phyloP scores from a whole-genome alignment of 2,329 filamentous ascomycete species.

The Phaeoacremonium minimum region DNA sequence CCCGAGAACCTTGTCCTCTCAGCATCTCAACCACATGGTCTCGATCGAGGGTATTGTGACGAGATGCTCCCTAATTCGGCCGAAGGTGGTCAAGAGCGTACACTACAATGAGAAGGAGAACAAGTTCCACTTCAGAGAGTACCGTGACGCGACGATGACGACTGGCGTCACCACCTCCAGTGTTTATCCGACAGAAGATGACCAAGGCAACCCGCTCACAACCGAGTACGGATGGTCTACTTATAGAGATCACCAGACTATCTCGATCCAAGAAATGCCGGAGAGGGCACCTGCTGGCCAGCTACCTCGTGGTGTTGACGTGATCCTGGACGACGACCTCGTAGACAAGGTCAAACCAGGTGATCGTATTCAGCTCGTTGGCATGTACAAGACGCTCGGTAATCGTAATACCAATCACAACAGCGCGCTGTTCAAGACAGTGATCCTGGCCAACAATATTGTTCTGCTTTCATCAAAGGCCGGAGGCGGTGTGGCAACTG shows the following conservation, averaged over 20 bases:
- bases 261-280: constrained; percentile 99
- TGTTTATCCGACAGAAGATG: constrained; percentile 91
- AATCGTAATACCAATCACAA: constrained; percentile 89
- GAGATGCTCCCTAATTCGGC: constrained; percentile 88
- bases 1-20: constrained; percentile 83
- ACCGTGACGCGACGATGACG: constrained; percentile 96
- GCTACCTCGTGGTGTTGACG: constrained; percentile 90
- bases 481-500: constrained; percentile 86
- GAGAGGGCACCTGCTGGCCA: constrained; percentile 93
- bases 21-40: constrained; percentile 93
- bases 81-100: constrained; percentile 97
- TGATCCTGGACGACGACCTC: constrained; percentile 93
- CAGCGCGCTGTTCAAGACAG: constrained; percentile 90
- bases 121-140: constrained; percentile 84
- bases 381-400: constrained; percentile 88
- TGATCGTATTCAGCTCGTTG: constrained; percentile 94
- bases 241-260: constrained; percentile 94
- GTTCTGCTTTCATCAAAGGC: constrained; percentile 94
- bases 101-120: constrained; percentile 89
- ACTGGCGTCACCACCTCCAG: constrained; percentile 84
- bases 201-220: constrained; percentile 83
- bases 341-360: constrained; percentile 94
- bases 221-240: constrained; percentile 96
- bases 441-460: constrained; percentile 91
- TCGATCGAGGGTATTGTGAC: constrained; percentile 97